phyloP scores from a whole-genome alignment of 129 eudicot genomes.

The Lonicera japonica region DNA sequence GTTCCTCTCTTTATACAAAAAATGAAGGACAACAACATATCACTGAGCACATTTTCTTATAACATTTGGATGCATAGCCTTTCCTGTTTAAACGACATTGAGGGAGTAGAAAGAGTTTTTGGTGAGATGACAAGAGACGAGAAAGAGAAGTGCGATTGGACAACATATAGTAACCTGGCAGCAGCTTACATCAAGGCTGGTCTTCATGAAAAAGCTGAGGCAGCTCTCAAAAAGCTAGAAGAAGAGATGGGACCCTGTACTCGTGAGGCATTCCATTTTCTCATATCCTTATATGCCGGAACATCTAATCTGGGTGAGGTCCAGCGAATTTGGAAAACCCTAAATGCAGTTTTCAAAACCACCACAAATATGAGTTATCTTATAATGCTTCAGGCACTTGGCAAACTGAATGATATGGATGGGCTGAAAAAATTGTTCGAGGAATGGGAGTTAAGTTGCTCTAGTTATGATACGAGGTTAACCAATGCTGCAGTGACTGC shows the following conservation, averaged over 20 bases:
- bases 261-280: conserved; percentile 45
- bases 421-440: conserved; percentile 41
- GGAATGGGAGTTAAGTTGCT: conserved; percentile 67
- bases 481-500: conserved; percentile 31
- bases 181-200: conserved; percentile 49
- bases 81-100: conserved; percentile 46
- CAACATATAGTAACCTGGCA: conserved; percentile 60
- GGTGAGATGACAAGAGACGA: conserved; percentile 44
- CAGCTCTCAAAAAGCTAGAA: conserved; percentile 51
- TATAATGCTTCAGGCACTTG: conserved; percentile 54
- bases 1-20: conserved; percentile 47
- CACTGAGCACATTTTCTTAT: conserved; percentile 32
- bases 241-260: conserved; percentile 32
- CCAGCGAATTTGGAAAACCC: conserved; percentile 44
- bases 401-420: conserved; percentile 40
- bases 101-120: conserved; percentile 64
- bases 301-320: conserved; percentile 42
- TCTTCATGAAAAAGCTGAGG: conserved; percentile 47
- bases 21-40: conserved; percentile 54
- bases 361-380: conserved; percentile 39
- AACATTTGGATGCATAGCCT: conserved; percentile 59
- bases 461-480: conserved; percentile 45
- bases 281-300: conserved; percentile 50
- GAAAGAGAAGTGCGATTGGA: conserved; percentile 46
- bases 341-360: conserved; percentile 37